Conservation (phyloP, 352 stramenopile genomes). For the Pythium periplocum region DNA sequence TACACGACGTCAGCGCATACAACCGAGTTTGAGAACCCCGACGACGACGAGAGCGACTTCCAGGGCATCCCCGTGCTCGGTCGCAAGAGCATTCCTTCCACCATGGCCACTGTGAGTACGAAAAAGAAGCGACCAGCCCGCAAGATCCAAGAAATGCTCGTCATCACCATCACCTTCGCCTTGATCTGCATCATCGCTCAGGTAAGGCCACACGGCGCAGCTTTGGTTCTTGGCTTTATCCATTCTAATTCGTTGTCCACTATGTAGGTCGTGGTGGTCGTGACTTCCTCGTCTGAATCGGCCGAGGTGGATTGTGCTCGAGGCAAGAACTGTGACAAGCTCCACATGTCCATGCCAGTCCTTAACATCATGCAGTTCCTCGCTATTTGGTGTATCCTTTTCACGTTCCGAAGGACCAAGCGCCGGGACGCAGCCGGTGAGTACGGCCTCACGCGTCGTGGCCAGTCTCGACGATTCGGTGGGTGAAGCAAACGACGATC, state of each 20-base stretch:
- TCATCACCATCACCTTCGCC: slow-evolving; percentile 36
- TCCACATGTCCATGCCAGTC: slow-evolving; percentile 18
- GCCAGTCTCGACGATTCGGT: background rate
- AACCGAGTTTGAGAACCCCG: background rate
- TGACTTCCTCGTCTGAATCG: background rate
- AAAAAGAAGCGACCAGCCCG: slow-evolving; percentile 25
- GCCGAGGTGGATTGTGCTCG: slow-evolving; percentile 56
- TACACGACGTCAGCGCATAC: too few relatives aligned
- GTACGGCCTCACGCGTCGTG: slow-evolving; percentile 6
- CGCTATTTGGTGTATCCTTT: slow-evolving; percentile 18
- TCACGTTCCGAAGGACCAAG: slow-evolving; percentile 22
- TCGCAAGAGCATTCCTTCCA: too few relatives aligned
- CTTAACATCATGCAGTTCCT: slow-evolving; percentile 18
- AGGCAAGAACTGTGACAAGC: slow-evolving; percentile 33
- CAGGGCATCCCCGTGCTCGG: too few relatives aligned
- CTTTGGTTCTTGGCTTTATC: background rate
- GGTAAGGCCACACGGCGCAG: slow-evolving; percentile 11
- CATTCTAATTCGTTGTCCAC: background rate
- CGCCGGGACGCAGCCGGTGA: slow-evolving; percentile 10
- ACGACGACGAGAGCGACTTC: slow-evolving; percentile 11
- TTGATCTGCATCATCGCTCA: slow-evolving; percentile 33
- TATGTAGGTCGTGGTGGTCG: too few relatives aligned
- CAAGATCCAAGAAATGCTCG: slow-evolving; percentile 45
- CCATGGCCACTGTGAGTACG: background rate
- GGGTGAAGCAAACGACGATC: too few relatives aligned